phyloP scores from a whole-genome alignment of 441 rosid species.

The Iberis amara region DNA sequence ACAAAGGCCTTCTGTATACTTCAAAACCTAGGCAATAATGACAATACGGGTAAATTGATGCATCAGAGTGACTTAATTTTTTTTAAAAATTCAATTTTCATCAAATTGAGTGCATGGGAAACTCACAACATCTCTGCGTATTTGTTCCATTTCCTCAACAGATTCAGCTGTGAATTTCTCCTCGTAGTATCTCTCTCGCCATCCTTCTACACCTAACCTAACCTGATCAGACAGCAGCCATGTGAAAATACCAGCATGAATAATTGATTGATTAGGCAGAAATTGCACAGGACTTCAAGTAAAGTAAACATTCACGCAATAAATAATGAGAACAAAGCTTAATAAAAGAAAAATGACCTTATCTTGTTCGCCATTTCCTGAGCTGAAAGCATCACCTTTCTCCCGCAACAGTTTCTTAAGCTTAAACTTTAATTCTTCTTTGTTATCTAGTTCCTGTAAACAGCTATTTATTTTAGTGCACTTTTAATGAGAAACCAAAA shows the following conservation, averaged over 20 bases:
- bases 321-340: not conserved
- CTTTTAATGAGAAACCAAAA: slow-evolving; percentile 10
- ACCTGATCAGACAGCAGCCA: slow-evolving; percentile 41
- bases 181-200: slow-evolving; percentile 92
- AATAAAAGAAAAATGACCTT: slow-evolving; percentile 42
- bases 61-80: not conserved
- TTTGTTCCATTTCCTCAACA: slow-evolving; percentile 62
- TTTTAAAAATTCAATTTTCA: slow-evolving; percentile 13
- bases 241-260: slow-evolving; percentile 3
- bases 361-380: slow-evolving; percentile 57
- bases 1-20: slow-evolving; percentile 85
- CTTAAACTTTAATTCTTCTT: slow-evolving; percentile 72
- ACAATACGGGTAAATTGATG: slow-evolving; percentile 12
- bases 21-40: slow-evolving; percentile 51
- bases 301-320: slow-evolving; percentile 9
- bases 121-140: slow-evolving; percentile 88
- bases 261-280: not conserved
- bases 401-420: slow-evolving; percentile 69
- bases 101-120: slow-evolving; percentile 4
- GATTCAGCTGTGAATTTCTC: slow-evolving; percentile 67
- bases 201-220: slow-evolving; percentile 75
- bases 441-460: slow-evolving; percentile 56
- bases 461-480: slow-evolving; percentile 9
- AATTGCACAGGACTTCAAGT: slow-evolving; percentile 5
- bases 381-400: slow-evolving; percentile 68